These are phyloP conservation scores for Pestalotiopsis sp. DNA, from an alignment of 2,329 filamentous ascomycete species.

Conservation along the genomic window DNA sequence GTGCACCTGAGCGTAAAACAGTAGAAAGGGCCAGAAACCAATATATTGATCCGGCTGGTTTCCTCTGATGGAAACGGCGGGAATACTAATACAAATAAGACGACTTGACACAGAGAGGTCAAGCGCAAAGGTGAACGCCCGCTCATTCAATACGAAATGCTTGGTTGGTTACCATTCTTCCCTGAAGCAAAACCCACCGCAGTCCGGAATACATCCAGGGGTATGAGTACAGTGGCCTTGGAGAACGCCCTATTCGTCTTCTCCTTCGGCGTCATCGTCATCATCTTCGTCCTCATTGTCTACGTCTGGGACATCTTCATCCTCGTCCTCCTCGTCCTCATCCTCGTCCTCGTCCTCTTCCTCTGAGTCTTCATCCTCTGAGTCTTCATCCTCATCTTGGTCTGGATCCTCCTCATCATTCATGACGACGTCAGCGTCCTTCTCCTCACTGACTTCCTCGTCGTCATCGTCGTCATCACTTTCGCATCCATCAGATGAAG, in stretches of 20 bases:
- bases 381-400: slow-evolving; percentile 11
- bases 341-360: slow-evolving; percentile 8
- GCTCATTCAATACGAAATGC: neutral
- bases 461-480: slow-evolving; percentile 10
- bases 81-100: neutral
- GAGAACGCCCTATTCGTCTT: slow-evolving; percentile 6
- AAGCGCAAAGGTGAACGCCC: neutral
- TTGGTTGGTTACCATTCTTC: neutral
- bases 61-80: neutral
- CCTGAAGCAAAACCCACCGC: neutral
- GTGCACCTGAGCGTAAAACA: too few species aligned
- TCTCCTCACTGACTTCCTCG: slow-evolving; percentile 13
- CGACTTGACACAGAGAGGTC: neutral
- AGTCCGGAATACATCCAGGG: neutral
- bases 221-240: neutral
- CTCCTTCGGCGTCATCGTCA: slow-evolving; percentile 12
- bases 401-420: slow-evolving; percentile 7
- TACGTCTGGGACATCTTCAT: slow-evolving; percentile 2
- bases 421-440: slow-evolving; percentile 14
- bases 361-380: neutral
- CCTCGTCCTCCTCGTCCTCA: slow-evolving; percentile 12
- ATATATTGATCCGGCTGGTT: too few species aligned
- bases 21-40: too few species aligned
- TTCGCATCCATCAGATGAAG: slow-evolving; percentile 2
- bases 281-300: slow-evolving; percentile 12